These are phyloP conservation scores for Chrysanthemum makinoi DNA, from an alignment of 129 eudicot species.

Conservation along the genomic window DNA sequence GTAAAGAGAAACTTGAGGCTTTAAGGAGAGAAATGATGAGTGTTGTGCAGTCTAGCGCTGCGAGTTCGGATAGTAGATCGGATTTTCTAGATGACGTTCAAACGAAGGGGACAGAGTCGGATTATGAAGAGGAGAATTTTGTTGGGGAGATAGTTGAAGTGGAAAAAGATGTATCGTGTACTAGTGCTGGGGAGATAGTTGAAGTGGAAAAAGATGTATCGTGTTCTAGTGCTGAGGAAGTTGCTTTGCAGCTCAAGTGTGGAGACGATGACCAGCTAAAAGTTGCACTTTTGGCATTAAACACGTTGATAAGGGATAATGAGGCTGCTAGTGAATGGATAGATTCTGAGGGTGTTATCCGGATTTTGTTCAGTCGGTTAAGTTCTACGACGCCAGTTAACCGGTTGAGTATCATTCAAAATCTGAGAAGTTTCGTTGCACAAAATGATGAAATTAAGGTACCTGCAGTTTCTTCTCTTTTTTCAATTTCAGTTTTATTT, in stretches of 20 bases:
- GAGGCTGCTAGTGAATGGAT: slow-evolving; percentile 49
- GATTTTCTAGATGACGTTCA: slow-evolving; percentile 48
- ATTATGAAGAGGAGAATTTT: slow-evolving; percentile 34
- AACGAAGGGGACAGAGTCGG: slow-evolving; percentile 23
- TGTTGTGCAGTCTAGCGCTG: slow-evolving; percentile 45
- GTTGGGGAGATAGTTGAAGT: slow-evolving; percentile 36
- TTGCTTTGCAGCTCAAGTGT: slow-evolving; percentile 58
- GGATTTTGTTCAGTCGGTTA: slow-evolving; percentile 51
- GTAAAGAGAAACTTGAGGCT: slow-evolving; percentile 63
- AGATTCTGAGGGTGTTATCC: slow-evolving; percentile 52
- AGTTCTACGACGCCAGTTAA: slow-evolving; percentile 50
- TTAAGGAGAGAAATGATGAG: slow-evolving; percentile 85
- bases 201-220: slow-evolving; percentile 38
- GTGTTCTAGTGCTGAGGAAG: slow-evolving; percentile 45
- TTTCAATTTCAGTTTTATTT: slow-evolving; percentile 4
- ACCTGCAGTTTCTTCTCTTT: slow-evolving; percentile 5
- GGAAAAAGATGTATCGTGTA: slow-evolving; percentile 34
- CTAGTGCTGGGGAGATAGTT: slow-evolving; percentile 34
- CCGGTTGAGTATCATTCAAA: slow-evolving; percentile 53
- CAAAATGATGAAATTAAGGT: slow-evolving; percentile 62
- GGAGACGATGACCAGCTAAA: slow-evolving; percentile 67
- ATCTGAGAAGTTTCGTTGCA: slow-evolving; percentile 46
- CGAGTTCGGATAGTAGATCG: slow-evolving; percentile 50
- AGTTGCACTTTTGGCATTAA: slow-evolving; percentile 42
- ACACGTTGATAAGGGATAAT: slow-evolving; percentile 37